These are phyloP conservation scores for Oryza coarctata DNA, from an alignment of 176 grass and related monocot species.

Conservation along the genomic window DNA sequence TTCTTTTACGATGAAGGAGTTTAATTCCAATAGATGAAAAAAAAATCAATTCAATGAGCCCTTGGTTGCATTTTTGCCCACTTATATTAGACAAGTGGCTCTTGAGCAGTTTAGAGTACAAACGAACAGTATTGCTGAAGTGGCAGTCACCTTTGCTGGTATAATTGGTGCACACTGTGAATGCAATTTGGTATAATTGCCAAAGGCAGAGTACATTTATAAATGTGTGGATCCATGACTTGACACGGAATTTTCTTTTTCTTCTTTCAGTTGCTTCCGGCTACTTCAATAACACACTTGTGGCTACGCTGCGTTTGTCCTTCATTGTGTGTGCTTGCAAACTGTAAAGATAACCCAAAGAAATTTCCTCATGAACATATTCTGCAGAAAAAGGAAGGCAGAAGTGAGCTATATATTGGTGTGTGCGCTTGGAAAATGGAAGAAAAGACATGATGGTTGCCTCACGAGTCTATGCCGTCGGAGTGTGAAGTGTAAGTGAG, in stretches of 20 bases:
- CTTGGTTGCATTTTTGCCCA: background rate
- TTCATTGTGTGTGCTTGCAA: conserved; percentile 4
- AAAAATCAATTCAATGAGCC: background rate
- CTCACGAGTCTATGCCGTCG: background rate
- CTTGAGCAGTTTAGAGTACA: background rate
- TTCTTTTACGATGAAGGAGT: background rate
- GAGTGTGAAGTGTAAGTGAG: background rate
- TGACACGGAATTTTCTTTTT: background rate
- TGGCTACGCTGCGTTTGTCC: background rate
- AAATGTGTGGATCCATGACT: conserved; percentile 1
- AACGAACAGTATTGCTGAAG: background rate
- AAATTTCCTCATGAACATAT: background rate
- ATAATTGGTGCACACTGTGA: background rate
- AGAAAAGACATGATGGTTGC: background rate
- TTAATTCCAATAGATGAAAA: background rate
- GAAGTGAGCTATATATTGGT: background rate
- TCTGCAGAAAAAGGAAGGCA: background rate
- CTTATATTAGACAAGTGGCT: background rate
- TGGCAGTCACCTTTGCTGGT: background rate
- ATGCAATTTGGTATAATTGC: background rate
- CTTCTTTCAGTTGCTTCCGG: background rate
- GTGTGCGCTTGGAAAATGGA: background rate
- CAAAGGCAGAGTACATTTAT: background rate
- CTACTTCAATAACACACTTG: background rate
- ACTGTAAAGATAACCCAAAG: conserved; percentile 21